phyloP scores from a whole-genome alignment of 2,329 filamentous ascomycete genomes.

The Epichloe sp. region DNA sequence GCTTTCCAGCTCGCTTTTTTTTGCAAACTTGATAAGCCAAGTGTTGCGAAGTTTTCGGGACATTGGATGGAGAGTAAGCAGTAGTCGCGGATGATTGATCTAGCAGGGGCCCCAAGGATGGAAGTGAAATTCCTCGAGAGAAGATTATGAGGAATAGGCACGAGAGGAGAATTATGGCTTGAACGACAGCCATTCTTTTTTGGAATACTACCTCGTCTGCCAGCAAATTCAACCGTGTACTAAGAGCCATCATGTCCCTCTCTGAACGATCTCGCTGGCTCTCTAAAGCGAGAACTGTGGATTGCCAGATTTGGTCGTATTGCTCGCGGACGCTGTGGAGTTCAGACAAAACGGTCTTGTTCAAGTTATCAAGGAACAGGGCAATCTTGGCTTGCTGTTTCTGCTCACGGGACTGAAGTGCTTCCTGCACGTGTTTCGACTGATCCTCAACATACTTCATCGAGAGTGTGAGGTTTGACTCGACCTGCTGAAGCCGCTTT shows the following conservation, averaged over 20 bases:
- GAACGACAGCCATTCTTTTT: conserved; percentile 88
- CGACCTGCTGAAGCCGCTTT: conserved; percentile 80
- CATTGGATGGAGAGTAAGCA: conserved; percentile 11
- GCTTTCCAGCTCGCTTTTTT: not conserved
- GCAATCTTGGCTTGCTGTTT: conserved; percentile 75
- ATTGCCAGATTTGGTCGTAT: conserved; percentile 95
- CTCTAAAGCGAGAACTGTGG: conserved; percentile 82
- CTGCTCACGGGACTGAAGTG: conserved; percentile 75
- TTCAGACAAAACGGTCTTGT: conserved; percentile 73
- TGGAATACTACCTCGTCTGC: conserved; percentile 84
- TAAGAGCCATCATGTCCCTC: conserved; percentile 71
- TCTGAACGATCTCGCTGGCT: conserved; percentile 75
- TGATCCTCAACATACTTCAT: conserved; percentile 96
- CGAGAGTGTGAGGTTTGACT: conserved; percentile 84
- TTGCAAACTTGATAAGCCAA: conserved; percentile 1
- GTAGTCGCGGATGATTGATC: conserved; percentile 15
- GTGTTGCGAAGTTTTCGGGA: conserved; percentile 8
- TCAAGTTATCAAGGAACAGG: conserved; percentile 71
- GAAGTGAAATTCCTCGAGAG: conserved; percentile 35
- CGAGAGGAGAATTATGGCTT: conserved; percentile 74
- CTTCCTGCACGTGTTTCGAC: conserved; percentile 77
- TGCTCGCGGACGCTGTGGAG: conserved; percentile 65
- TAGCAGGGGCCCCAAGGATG: conserved; percentile 17
- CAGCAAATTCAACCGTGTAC: conserved; percentile 66
- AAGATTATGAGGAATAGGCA: conserved; percentile 85